Base-by-base conservation (phyloP, 768 basidiomycete genomes). In the Agaricus sinodeliciosus region DNA sequence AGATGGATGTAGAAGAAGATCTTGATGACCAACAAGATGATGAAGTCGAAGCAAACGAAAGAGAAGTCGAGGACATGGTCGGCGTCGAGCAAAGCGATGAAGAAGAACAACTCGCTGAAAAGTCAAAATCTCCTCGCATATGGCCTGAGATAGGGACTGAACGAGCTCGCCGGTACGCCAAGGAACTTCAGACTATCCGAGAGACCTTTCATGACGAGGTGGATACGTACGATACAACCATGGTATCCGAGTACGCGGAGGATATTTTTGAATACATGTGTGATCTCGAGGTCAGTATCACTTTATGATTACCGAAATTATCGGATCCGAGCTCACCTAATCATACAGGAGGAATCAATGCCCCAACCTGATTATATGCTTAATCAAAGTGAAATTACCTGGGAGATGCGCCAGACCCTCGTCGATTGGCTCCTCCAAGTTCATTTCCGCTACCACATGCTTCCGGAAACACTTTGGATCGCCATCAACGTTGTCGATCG, bases 401-500 rank as follows among this genome's bases (percentile, higher is more conserved):
- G 94, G 94, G 68, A 77, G 16, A 97, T 96, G 94, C 90, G 96
- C 50, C 88, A 94, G 65, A 94, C 91, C 2, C 80, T 99, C 37
- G 89, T 99, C 59, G 96, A 99, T 73, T 99, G 96, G 96, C 79
- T 99, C 19, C 80, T 95, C 50, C 95, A 98, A 67, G 93, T 98
- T 31, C 96, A 99, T 74, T 75, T 97, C 56, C 87, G 94, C 26
- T 99, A 98, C 76, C 95, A 97, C 75, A 92, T 99, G 90, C 81
- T 97, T 43, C 95, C 96, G 26, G 96, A 99, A 69, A 99, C 96
- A 2, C 81, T 98, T 15, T 99, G 96, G 96, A 98, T 98, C 62
- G 91, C 95, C 39, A 80, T 99, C 76, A 99, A 98, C 73, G 85
- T 99, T 56, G 81, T 95, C 58, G 92, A 95, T 65, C 87, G 92